Evolutionary conservation across 495 filamentous ascomycete genomes (phyloP).

Genomic region (Neurospora sp.): DNA sequence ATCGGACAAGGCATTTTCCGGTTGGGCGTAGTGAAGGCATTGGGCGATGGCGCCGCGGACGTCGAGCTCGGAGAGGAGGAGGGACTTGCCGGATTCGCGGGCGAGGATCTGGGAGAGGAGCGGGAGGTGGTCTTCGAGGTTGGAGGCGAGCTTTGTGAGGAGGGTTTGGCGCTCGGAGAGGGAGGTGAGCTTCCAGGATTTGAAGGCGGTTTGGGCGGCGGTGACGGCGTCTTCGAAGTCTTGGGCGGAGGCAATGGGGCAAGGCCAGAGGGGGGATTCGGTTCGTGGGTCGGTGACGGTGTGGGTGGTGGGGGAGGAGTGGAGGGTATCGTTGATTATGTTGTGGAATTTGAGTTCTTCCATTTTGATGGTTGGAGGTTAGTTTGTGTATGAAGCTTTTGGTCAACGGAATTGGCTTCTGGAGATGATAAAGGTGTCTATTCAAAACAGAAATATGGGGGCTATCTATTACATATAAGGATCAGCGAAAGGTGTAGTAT

Average conservation of each 20-base stretch:
- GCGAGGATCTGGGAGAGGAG: constrained; percentile 29
- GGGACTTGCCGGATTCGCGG: background rate
- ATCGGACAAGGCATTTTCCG: background rate
- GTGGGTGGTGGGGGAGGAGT: constrained; percentile 23
- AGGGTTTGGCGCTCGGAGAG: constrained; percentile 44
- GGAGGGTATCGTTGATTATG: constrained; percentile 35
- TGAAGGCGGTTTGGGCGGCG: constrained; percentile 35
- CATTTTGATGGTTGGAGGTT: background rate
- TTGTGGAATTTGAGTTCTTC: constrained; percentile 25
- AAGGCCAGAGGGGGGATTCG: constrained; percentile 36
- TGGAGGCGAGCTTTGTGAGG: constrained; percentile 40
- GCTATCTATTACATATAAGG: background rate
- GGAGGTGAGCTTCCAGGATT: constrained; percentile 32
- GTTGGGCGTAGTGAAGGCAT: constrained; percentile 3
- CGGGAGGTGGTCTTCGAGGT: constrained; percentile 22
- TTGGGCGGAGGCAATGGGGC: constrained; percentile 29
- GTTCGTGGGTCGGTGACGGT: constrained; percentile 38
- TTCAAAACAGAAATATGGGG: background rate
- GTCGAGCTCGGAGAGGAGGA: constrained; percentile 12
- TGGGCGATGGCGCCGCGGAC: constrained; percentile 17
- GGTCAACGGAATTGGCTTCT: background rate
- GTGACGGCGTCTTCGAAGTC: constrained; percentile 44
- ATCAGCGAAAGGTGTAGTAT: background rate
- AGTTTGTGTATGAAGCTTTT: background rate
- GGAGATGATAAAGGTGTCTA: background rate